phyloP scores from a whole-genome alignment of 192 early-diverging fungal species.

The Gorgonomyces haynaldii region DNA sequence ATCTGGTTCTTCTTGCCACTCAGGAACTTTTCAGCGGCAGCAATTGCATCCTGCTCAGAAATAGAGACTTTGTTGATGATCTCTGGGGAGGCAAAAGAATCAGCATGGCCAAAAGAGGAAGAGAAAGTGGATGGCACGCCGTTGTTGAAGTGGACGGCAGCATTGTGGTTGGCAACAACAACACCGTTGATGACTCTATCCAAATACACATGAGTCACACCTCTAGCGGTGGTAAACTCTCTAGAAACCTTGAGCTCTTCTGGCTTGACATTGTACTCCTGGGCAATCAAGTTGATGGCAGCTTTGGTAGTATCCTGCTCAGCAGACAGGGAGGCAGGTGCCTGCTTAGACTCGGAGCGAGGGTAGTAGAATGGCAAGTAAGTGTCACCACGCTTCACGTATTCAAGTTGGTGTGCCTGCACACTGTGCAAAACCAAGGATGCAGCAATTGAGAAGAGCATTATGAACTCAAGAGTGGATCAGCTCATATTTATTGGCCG shows the following conservation, averaged over 20 bases:
- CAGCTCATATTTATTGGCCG: too few relatives aligned
- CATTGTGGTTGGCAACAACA: conserved; percentile 6
- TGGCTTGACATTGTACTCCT: too few relatives aligned
- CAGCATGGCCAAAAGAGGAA: background rate
- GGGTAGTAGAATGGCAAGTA: conserved; percentile 8
- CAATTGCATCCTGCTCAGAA: background rate
- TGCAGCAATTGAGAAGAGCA: too few relatives aligned
- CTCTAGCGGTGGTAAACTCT: background rate
- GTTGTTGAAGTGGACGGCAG: conserved; percentile 6
- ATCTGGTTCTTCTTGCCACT: background rate
- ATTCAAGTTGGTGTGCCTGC: background rate
- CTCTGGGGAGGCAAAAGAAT: background rate
- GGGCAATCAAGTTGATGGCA: too few relatives aligned
- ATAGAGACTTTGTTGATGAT: background rate
- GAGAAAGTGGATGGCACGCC: background rate
- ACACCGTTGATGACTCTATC: conserved; percentile 1
- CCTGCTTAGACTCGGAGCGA: background rate
- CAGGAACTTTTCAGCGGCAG: background rate
- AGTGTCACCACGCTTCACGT: background rate
- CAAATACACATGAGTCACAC: conserved; percentile 3
- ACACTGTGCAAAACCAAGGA: too few relatives aligned
- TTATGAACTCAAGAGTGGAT: too few relatives aligned
- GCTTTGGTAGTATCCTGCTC: background rate
- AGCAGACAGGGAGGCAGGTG: background rate
- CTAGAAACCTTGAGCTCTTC: too few relatives aligned